These are phyloP conservation scores for Zea mays DNA, from an alignment of 176 grass and related monocot genomes.

Conservation along the genomic window Zm-B73-REFERENCE-NAM-5.0 NC_050096.1:64569501-64570000, in stretches of 20 bases:
- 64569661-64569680: constrained; percentile 39
- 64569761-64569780: constrained; percentile 23
- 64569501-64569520: constrained; percentile 94
- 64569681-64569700: constrained; percentile 18
- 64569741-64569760: constrained; percentile 35
- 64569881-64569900: constrained; percentile 49
- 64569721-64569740: constrained; percentile 12
- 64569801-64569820: constrained; percentile 29
- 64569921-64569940: constrained; percentile 31
- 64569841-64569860: constrained; percentile 20
- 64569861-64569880: constrained; percentile 24
- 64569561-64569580: constrained; percentile 90
- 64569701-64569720: constrained; percentile 9
- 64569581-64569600: constrained; percentile 95
- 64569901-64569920: constrained; percentile 37
- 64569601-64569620: constrained; percentile 79
- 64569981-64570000: constrained; percentile 28
- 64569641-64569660: constrained; percentile 37
- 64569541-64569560: constrained; percentile 85
- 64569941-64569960: constrained; percentile 23
- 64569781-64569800: constrained; percentile 35
- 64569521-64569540: constrained; percentile 98
- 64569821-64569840: constrained; percentile 8
- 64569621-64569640: constrained; percentile 68
- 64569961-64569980: constrained; percentile 9